Evolutionary conservation across 495 filamentous ascomycete genomes (phyloP).

Genomic region (Lepraria neglecta): DNA sequence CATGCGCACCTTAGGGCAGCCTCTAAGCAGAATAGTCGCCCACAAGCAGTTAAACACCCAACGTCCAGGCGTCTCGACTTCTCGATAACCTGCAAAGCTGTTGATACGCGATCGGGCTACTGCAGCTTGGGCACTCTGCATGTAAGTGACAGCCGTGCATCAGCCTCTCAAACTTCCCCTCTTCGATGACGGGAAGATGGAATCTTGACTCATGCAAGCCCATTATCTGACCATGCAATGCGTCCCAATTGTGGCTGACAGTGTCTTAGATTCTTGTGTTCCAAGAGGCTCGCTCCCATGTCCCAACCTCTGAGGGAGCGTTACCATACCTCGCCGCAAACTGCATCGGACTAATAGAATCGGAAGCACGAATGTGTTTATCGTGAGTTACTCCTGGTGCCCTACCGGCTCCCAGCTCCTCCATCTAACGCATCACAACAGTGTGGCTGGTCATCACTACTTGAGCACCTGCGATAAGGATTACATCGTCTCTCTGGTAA

Average conservation of each 20-base stretch:
- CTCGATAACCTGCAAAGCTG: constrained; percentile 6
- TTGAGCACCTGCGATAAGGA: too few species aligned
- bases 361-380: too few species aligned
- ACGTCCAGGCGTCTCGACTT: background rate
- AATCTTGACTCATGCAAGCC: constrained; percentile 15
- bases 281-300: too few species aligned
- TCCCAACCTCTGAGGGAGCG: too few species aligned
- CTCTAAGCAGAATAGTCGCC: constrained; percentile 5
- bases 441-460: too few species aligned
- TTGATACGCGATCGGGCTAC: background rate
- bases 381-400: too few species aligned
- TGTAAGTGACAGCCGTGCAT: background rate
- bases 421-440: too few species aligned
- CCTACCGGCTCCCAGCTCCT: too few species aligned
- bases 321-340: too few species aligned
- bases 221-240: constrained; percentile 10
- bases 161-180: constrained; percentile 7
- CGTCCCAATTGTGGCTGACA: background rate
- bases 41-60: constrained; percentile 8
- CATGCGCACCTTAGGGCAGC: background rate
- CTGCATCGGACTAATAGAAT: too few species aligned
- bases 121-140: background rate
- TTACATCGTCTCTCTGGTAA: too few species aligned
- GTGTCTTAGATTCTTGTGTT: background rate
- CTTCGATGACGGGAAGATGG: background rate